These are phyloP conservation scores for Leptographium radiaticola DNA, from an alignment of 2,329 filamentous ascomycete species.

Conservation along the genomic window DNA sequence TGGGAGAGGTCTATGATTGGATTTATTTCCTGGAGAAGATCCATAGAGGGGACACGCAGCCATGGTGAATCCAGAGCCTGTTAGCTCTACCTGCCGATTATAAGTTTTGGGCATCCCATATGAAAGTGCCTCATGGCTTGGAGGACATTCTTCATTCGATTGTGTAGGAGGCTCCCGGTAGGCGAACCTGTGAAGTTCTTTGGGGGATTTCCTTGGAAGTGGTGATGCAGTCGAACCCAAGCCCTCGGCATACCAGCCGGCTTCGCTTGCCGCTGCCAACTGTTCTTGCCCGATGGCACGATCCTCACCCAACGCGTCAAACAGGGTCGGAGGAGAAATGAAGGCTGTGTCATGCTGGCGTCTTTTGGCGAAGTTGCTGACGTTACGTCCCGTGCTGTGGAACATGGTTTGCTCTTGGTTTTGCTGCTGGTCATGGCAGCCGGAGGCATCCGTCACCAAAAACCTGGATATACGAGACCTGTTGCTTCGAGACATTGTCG, in stretches of 20 bases:
- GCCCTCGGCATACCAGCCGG: not conserved
- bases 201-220: not conserved
- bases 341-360: not conserved
- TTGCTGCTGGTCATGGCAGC: not conserved
- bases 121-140: not conserved
- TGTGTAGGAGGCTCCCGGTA: not conserved
- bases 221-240: not conserved
- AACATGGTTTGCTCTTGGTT: not conserved
- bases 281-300: not conserved
- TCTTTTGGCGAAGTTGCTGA: not conserved
- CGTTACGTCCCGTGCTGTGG: not conserved
- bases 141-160: not conserved
- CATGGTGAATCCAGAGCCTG: not conserved
- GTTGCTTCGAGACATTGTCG: not conserved
- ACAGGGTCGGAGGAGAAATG: not conserved
- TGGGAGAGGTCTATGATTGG: not conserved
- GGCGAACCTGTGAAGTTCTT: not conserved
- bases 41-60: not conserved
- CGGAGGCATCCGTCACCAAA: not conserved
- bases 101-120: not conserved
- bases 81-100: not conserved
- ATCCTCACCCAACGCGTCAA: too few relatives aligned
- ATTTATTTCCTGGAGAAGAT: not conserved
- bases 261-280: not conserved
- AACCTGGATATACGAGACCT: not conserved